Conservation (phyloP, 306 rosid species). For the Oemleria cerasiformis region DNA sequence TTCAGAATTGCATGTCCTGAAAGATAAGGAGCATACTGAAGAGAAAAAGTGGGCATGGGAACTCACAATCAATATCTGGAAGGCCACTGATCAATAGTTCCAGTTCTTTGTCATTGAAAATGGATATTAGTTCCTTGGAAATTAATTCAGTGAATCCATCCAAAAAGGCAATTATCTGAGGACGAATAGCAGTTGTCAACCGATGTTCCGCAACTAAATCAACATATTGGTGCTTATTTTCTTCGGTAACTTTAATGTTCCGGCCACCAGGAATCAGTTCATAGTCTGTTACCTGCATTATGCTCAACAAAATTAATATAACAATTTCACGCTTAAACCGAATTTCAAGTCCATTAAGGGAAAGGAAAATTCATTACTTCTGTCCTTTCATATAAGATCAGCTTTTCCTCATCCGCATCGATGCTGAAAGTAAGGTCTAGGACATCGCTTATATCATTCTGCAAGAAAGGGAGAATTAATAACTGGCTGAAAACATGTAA, state of each 20-base stretch:
- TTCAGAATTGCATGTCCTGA: slow-evolving; percentile 21
- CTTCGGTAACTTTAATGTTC: slow-evolving; percentile 90
- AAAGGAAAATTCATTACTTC: slow-evolving; percentile 46
- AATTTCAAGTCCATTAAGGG: slow-evolving; percentile 3
- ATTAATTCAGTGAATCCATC: slow-evolving; percentile 83
- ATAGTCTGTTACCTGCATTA: slow-evolving; percentile 83
- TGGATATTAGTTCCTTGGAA: slow-evolving; percentile 67
- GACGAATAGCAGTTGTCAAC: slow-evolving; percentile 91
- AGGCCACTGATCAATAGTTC: slow-evolving; percentile 93
- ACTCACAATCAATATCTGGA: slow-evolving; percentile 93
- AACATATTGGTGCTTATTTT: slow-evolving; percentile 89
- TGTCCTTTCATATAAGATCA: slow-evolving; percentile 80
- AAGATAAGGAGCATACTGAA: background rate
- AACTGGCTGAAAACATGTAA: background rate
- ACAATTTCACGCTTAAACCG: background rate
- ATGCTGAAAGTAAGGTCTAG: slow-evolving; percentile 93
- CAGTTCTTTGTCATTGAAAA: slow-evolving; percentile 88
- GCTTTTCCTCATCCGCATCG: slow-evolving; percentile 96
- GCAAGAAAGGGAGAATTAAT: slow-evolving; percentile 26
- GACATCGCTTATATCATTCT: slow-evolving; percentile 83
- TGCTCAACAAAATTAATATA: slow-evolving; percentile 19
- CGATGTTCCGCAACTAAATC: slow-evolving; percentile 91
- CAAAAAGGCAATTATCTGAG: slow-evolving; percentile 88
- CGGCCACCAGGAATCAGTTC: slow-evolving; percentile 96
- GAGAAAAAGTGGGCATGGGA: background rate